These are phyloP conservation scores for Pichia sp. DNA, from an alignment of 1,139 yeast genomes.

Conservation along the genomic window DNA sequence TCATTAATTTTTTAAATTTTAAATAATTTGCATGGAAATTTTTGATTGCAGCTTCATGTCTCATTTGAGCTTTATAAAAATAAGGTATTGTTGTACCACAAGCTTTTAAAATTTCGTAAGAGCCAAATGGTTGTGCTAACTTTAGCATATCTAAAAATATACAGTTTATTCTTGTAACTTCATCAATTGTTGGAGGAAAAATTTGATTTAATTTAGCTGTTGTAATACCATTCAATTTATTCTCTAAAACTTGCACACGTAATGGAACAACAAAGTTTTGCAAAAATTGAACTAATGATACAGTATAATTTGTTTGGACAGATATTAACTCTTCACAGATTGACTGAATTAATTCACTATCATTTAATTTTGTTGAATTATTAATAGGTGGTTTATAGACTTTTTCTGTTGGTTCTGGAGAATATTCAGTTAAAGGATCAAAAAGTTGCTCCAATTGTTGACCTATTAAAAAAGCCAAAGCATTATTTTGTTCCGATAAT, in stretches of 20 bases:
- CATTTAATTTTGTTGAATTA: conserved; percentile 18
- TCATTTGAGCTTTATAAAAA: conserved; percentile 84
- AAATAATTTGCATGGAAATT: conserved; percentile 42
- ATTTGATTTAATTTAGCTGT: conserved; percentile 65
- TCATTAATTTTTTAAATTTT: conserved; percentile 15
- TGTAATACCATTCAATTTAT: conserved; percentile 41
- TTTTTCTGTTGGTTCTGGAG: conserved; percentile 78
- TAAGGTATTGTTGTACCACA: conserved; percentile 79
- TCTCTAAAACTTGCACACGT: conserved; percentile 60
- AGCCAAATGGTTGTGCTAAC: conserved; percentile 60
- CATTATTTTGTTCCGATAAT: conserved; percentile 62
- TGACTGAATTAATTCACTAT: conserved; percentile 33
- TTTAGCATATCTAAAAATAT: conserved; percentile 70
- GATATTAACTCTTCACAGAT: conserved; percentile 61
- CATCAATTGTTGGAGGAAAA: conserved; percentile 94
- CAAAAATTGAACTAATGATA: conserved; percentile 62
- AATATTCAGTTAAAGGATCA: conserved; percentile 84
- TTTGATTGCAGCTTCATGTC: conserved; percentile 88
- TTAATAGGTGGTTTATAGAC: conserved; percentile 50
- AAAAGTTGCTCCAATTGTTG: conserved; percentile 82
- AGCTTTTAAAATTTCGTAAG: conserved; percentile 69
- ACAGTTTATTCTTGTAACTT: conserved; percentile 82
- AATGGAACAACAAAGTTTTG: conserved; percentile 77
- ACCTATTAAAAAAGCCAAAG: conserved; percentile 68
- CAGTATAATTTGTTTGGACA: conserved; percentile 70